Evolutionary conservation across 83 land plant genomes (phyloP).

Genomic region (Diphasiastrum complanatum): DNA sequence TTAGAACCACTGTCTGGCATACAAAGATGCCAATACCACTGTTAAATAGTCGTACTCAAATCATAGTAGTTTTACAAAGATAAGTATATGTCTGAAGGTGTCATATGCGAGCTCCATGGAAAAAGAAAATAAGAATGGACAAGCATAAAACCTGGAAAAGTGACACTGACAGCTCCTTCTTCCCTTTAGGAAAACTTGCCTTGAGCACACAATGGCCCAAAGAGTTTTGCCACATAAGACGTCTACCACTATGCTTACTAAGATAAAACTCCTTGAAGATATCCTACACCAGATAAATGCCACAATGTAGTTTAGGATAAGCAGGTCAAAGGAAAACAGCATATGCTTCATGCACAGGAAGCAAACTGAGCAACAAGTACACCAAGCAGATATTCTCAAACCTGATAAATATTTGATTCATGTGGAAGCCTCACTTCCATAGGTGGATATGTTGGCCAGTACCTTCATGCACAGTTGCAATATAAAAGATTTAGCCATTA

Average conservation of each 20-base stretch:
- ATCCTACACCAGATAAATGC: conserved; percentile 61
- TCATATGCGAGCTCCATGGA: too few relatives aligned
- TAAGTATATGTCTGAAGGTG: too few relatives aligned
- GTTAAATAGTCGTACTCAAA: too few relatives aligned
- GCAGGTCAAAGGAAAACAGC: not conserved
- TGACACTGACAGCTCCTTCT: conserved; percentile 96
- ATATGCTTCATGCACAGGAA: not conserved
- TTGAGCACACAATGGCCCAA: conserved; percentile 97
- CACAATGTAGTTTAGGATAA: not conserved
- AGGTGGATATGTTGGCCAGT: conserved; percentile 99
- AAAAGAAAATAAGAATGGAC: too few relatives aligned
- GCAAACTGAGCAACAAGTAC: not conserved
- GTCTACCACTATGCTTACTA: conserved; percentile 97
- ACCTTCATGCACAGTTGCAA: too few relatives aligned
- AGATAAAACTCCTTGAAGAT: conserved; percentile 97
- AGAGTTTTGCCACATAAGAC: conserved; percentile 99
- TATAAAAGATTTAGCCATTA: not conserved
- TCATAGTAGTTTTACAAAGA: too few relatives aligned
- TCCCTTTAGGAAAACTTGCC: conserved; percentile 94
- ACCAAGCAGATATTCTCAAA: conserved; percentile 12
- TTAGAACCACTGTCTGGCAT: conserved; percentile 85
- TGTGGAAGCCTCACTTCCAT: conserved; percentile 97
- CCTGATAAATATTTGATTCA: conserved; percentile 98
- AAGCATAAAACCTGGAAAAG: conserved; percentile 84
- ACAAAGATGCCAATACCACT: not conserved